Evolutionary conservation across 2,329 filamentous ascomycete genomes (phyloP).

Genomic region (Claviceps maximensis): DNA sequence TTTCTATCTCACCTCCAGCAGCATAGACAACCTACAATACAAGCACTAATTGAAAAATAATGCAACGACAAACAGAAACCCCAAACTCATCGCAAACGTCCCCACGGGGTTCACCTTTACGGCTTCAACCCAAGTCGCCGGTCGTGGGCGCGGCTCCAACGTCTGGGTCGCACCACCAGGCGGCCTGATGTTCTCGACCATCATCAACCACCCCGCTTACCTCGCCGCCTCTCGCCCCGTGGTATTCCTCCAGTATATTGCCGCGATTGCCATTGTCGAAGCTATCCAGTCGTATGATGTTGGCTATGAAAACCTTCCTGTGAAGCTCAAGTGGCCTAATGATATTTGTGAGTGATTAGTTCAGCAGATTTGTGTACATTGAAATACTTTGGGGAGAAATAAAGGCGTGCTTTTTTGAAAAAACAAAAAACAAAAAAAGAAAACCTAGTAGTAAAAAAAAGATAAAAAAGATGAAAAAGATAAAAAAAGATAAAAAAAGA

Average conservation of each 20-base stretch:
- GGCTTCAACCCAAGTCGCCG: constrained; percentile 79
- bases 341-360: constrained; percentile 74
- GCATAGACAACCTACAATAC: not conserved
- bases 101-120: constrained; percentile 79
- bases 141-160: constrained; percentile 77
- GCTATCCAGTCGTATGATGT: constrained; percentile 68
- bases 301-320: constrained; percentile 61
- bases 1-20: not conserved
- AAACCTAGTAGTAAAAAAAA: not conserved
- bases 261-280: constrained; percentile 73
- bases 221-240: constrained; percentile 63
- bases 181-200: constrained; percentile 73
- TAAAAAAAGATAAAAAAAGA: not conserved
- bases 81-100: constrained; percentile 58
- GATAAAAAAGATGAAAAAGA: no score
- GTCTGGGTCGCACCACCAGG: constrained; percentile 91
- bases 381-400: no score
- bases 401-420: no score
- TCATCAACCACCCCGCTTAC: constrained; percentile 69
- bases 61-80: constrained; percentile 44
- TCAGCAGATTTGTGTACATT: no score
- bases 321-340: constrained; percentile 96
- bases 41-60: not conserved
- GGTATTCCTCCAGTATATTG: constrained; percentile 87
- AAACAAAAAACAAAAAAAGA: not conserved